Conservation (phyloP, 345 rosid genomes). For the Corymbia maculata region DNA sequence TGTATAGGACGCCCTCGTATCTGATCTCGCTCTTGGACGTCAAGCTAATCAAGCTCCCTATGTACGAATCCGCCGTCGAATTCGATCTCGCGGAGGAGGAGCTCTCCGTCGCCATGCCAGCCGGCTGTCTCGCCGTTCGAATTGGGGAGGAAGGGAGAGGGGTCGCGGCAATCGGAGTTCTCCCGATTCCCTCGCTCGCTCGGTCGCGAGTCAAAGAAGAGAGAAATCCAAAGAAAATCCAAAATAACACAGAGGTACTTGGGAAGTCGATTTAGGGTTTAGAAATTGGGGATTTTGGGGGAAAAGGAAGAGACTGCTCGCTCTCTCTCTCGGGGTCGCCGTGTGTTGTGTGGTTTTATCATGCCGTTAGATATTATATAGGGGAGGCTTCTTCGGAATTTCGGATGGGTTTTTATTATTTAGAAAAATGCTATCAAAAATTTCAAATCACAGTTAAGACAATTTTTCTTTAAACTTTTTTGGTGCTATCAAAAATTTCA, state of each 20-base stretch:
- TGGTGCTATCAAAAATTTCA: too few species aligned
- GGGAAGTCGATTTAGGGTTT: background rate
- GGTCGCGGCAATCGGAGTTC: background rate
- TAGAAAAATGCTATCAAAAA: too few species aligned
- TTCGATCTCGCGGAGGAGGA: conserved; percentile 40
- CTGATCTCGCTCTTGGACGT: conserved; percentile 97
- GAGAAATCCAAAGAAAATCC: background rate
- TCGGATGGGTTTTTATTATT: too few species aligned
- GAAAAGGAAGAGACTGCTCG: background rate
- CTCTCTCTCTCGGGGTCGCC: too few species aligned
- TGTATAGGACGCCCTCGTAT: conserved; percentile 89
- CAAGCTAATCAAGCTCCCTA: conserved; percentile 94
- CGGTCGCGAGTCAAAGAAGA: background rate
- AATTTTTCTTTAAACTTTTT: too few species aligned
- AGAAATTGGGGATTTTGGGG: background rate
- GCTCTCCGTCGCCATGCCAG: conserved; percentile 53
- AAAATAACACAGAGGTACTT: background rate
- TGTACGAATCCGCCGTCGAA: conserved; percentile 80
- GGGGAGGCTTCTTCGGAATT: background rate
- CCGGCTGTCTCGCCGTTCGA: background rate
- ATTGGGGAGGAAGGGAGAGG: background rate
- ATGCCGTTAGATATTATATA: too few species aligned
- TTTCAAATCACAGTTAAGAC: too few species aligned
- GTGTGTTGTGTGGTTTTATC: too few species aligned
- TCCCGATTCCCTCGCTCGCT: background rate